Evolutionary conservation across 2,329 filamentous ascomycete genomes (phyloP).

Genomic region (Colletotrichum caudatum): DNA sequence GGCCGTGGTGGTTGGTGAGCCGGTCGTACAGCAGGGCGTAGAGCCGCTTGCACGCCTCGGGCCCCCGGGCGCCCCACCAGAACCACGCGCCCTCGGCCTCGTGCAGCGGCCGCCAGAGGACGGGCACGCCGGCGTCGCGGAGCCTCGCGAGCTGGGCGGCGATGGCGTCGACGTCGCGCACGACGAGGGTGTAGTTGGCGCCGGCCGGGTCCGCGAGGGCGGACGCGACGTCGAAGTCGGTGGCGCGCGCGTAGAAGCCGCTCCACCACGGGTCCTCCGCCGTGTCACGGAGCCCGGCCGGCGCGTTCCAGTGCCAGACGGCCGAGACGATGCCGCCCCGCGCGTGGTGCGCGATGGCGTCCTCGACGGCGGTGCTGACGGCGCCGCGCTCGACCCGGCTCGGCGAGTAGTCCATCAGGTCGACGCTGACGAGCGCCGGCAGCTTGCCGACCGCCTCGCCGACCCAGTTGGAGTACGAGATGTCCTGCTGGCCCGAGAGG

Average conservation of each 20-base stretch:
- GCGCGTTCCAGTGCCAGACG: slow-evolving; percentile 63
- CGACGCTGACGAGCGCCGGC: slow-evolving; percentile 59
- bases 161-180: slow-evolving; percentile 62
- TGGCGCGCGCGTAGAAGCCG: slow-evolving; percentile 63
- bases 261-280: slow-evolving; percentile 59
- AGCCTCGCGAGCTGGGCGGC: slow-evolving; percentile 58
- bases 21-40: slow-evolving; percentile 58
- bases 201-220: slow-evolving; percentile 56
- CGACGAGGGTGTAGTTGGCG: slow-evolving; percentile 60
- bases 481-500: slow-evolving; percentile 62
- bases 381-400: slow-evolving; percentile 58
- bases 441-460: slow-evolving; percentile 59
- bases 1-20: slow-evolving; percentile 56
- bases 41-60: slow-evolving; percentile 59
- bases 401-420: slow-evolving; percentile 63
- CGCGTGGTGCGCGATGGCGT: slow-evolving; percentile 58
- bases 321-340: slow-evolving; percentile 61
- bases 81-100: slow-evolving; percentile 65
- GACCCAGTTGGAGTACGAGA: slow-evolving; percentile 57
- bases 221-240: slow-evolving; percentile 59
- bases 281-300: slow-evolving; percentile 60
- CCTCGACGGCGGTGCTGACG: slow-evolving; percentile 56
- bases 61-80: slow-evolving; percentile 64
- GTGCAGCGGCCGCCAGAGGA: slow-evolving; percentile 62
- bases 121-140: slow-evolving; percentile 56